phyloP scores from a whole-genome alignment of 225 moss, liverwort and hornwort species.

The Rhytidiadelphus loreus region DNA sequence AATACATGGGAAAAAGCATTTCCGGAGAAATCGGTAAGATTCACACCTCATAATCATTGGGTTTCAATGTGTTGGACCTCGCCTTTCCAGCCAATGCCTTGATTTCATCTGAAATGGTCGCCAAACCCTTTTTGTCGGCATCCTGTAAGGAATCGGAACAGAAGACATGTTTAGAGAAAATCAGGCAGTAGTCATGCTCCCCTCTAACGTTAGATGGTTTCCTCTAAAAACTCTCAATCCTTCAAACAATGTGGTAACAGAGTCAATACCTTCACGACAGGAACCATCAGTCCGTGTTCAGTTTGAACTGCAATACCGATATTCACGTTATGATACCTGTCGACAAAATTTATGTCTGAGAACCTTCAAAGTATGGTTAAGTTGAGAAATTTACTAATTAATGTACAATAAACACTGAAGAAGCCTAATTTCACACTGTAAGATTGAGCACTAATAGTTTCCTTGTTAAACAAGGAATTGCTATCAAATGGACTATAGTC shows the following conservation, averaged over 20 bases:
- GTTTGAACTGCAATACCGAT: constrained; percentile 61
- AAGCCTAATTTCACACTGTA: not conserved
- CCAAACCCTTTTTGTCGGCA: constrained; percentile 61
- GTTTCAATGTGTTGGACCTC: constrained; percentile 45
- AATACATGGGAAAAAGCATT: not conserved
- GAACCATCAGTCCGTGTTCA: constrained; percentile 53
- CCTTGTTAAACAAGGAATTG: not conserved
- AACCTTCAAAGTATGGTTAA: not conserved
- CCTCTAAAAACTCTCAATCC: not conserved
- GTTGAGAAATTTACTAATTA: not conserved
- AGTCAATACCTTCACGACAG: constrained; percentile 45
- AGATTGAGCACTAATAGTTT: not conserved
- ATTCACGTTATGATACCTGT: constrained; percentile 59
- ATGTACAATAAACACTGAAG: not conserved
- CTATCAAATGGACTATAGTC: not conserved
- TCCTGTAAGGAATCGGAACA: constrained; percentile 9
- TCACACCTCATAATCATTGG: constrained; percentile 47
- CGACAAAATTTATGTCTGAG: not conserved
- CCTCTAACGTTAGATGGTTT: not conserved
- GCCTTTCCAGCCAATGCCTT: constrained; percentile 55
- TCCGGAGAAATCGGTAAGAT: not conserved
- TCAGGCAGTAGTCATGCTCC: not conserved
- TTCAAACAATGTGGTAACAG: not conserved
- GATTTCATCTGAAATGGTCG: constrained; percentile 54
- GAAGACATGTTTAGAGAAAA: not conserved